A percentile compares a stretch with the other conserved stretches of the same genome.
Evolutionary conservation across 129 eudicot genomes (phyloP).

Genomic region (Rutidosis leptorrhynchoides): DNA sequence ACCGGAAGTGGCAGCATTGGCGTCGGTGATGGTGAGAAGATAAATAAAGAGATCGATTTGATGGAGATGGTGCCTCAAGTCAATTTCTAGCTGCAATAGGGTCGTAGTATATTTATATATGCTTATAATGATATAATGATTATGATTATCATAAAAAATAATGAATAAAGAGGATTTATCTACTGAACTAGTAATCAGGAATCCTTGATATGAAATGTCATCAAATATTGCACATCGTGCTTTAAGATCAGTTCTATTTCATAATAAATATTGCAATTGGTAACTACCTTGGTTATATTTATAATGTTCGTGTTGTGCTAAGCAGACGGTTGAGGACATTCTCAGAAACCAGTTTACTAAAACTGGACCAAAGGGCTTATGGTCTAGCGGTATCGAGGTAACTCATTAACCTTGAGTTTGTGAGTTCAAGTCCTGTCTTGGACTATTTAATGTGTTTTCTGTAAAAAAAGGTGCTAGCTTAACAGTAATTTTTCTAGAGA

Average conservation of each 20-base stretch:
- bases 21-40: conserved; percentile 33
- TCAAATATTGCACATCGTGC: conserved; percentile 16
- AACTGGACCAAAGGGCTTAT: no score
- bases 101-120: background rate
- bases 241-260: background rate
- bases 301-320: background rate
- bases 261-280: background rate
- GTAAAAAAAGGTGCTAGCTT: no score
- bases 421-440: no score
- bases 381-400: no score
- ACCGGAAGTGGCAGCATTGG: background rate
- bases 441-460: no score
- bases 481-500: no score
- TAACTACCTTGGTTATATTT: background rate
- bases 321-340: background rate
- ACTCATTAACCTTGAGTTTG: no score
- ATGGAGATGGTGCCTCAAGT: conserved; percentile 45
- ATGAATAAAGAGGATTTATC: conserved; percentile 6
- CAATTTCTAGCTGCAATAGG: conserved; percentile 18
- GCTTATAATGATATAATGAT: background rate
- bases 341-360: background rate
- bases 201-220: background rate
- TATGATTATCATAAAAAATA: conserved; percentile 2
- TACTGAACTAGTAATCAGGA: background rate
- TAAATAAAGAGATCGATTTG: conserved; percentile 35